These are phyloP conservation scores for Saccharomyces hybrid DNA, from an alignment of 1,139 yeast genomes.

Conservation along the genomic window DNA sequence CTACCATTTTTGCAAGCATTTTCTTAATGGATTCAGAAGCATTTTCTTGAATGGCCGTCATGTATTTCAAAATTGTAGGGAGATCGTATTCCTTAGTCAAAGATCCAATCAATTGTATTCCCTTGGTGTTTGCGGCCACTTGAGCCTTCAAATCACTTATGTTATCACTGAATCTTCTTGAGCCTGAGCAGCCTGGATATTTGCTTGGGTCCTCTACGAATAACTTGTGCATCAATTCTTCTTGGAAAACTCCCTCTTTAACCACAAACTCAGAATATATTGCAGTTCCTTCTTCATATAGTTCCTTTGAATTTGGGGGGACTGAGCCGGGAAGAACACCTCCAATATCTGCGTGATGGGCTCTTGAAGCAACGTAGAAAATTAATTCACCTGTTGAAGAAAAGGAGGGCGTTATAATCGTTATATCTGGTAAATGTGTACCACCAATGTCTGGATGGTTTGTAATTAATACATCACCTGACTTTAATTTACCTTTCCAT, in stretches of 20 bases:
- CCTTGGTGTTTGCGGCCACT: conserved; percentile 43
- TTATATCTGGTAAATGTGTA: conserved; percentile 75
- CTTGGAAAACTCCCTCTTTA: conserved; percentile 38
- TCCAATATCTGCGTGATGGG: conserved; percentile 49
- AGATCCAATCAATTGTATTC: conserved; percentile 36
- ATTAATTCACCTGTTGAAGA: conserved; percentile 33
- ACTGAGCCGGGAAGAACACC: conserved; percentile 43
- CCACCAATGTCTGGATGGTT: conserved; percentile 81
- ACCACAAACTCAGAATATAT: conserved; percentile 39
- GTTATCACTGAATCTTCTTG: conserved; percentile 42
- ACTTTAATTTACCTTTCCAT: conserved; percentile 53
- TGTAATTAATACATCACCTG: conserved; percentile 70
- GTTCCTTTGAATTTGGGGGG: conserved; percentile 42
- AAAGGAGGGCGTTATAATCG: conserved; percentile 56
- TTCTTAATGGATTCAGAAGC: conserved; percentile 38
- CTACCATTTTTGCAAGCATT: conserved; percentile 31
- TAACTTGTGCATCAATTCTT: conserved; percentile 34
- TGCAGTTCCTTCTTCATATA: conserved; percentile 45
- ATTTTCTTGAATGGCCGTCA: conserved; percentile 41
- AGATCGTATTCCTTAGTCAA: conserved; percentile 36
- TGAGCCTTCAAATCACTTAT: conserved; percentile 45
- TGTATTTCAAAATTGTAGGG: conserved; percentile 36
- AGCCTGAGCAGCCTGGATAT: conserved; percentile 42
- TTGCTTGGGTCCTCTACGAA: conserved; percentile 38
- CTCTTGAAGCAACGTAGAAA: conserved; percentile 44